Evolutionary conservation across 257 asterid species (phyloP).

Genomic region (Solanum peruvianum): DNA sequence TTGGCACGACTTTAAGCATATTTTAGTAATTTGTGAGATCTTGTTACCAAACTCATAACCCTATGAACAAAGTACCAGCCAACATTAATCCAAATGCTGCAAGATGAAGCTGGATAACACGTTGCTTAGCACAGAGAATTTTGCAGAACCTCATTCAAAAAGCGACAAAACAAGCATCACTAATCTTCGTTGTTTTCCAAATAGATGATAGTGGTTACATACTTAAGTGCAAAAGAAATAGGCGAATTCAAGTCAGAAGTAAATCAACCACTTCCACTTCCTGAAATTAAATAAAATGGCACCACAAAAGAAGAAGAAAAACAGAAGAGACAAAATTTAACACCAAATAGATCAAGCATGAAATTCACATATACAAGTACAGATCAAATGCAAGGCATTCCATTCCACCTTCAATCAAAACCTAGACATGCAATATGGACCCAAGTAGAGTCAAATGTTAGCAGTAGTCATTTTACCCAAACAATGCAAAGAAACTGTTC

Average conservation of each 20-base stretch:
- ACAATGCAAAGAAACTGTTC: not conserved
- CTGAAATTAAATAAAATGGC: not conserved
- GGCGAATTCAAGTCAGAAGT: not conserved
- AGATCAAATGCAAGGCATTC: not conserved
- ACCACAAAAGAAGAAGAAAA: not conserved
- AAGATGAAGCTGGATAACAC: not conserved
- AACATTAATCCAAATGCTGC: not conserved
- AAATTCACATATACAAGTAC: not conserved
- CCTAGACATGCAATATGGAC: not conserved
- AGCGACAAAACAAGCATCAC: not conserved
- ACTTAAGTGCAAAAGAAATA: not conserved
- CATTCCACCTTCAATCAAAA: not conserved
- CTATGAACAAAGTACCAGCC: not conserved
- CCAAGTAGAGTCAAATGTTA: not conserved
- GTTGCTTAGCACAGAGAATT: not conserved
- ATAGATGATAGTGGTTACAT: not conserved
- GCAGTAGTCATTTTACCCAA: not conserved
- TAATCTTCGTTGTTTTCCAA: not conserved
- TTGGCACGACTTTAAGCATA: not conserved
- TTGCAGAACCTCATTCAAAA: not conserved
- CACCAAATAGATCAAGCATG: not conserved
- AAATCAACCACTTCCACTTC: not conserved
- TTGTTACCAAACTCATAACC: not conserved
- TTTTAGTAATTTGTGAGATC: not conserved
- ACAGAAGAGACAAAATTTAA: not conserved